phyloP scores from a whole-genome alignment of 139 green algal species.

The Penium margaritaceum region DNA sequence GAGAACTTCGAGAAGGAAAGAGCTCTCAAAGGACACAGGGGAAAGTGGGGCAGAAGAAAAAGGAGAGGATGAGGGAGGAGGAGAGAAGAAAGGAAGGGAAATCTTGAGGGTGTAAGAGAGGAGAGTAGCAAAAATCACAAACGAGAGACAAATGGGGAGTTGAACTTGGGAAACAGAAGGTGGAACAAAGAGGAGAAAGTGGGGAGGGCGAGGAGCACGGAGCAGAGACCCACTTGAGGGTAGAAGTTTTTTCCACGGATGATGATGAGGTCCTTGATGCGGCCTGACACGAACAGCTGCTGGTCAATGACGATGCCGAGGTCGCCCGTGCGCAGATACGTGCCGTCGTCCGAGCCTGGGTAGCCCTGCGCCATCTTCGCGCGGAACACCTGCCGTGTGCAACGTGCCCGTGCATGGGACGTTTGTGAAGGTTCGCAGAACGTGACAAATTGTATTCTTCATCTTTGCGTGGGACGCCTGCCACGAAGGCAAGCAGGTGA shows the following conservation, averaged over 20 bases:
- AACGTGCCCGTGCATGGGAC: no score
- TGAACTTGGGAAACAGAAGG: not conserved
- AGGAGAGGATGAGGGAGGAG: not conserved
- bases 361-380: not conserved
- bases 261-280: slow-evolving; percentile 45
- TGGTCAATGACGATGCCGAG: slow-evolving; percentile 14
- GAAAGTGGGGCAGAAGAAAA: not conserved
- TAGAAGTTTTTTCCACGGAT: slow-evolving; percentile 37
- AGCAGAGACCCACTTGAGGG: slow-evolving; percentile 15
- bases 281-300: slow-evolving; percentile 31
- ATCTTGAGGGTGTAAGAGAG: not conserved
- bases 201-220: not conserved
- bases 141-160: not conserved
- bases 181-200: not conserved
- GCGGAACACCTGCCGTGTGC: slow-evolving; percentile 2
- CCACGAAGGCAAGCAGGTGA: not conserved
- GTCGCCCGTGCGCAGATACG: slow-evolving; percentile 36
- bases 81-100: not conserved
- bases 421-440: no score
- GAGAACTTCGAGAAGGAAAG: not conserved
- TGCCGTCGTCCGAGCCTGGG: not conserved
- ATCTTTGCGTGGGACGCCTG: not conserved
- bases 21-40: not conserved
- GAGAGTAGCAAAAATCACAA: not conserved
- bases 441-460: not conserved